Base-by-base conservation (phyloP, 2,329 filamentous ascomycete species). In the Microcyclospora pomicola region DNA sequence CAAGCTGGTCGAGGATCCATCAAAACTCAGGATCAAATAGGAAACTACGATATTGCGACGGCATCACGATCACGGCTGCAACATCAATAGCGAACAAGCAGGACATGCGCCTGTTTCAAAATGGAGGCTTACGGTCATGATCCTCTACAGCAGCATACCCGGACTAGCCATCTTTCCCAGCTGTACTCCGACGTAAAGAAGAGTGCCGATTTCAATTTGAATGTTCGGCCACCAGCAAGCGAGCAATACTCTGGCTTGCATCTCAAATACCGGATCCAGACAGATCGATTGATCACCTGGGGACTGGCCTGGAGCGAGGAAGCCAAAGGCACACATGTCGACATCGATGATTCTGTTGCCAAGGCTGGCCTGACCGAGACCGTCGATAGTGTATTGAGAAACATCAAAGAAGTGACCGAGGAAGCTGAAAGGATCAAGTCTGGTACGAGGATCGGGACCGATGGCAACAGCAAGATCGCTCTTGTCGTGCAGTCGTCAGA, bases 101-200 rank as follows among this genome's bases (percentile, higher is more conserved):
- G 19, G 24, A 29, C 40, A 36, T 39, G 34, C 34, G 30, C 28
- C n/a, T 33, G 30, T 33, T 5, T 9, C 30, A n/a, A n/a, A 9
- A 50, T 50, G 48, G 48, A 47, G 35, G 34, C 42, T 15, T 50
- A 47, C 42, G 38, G 46, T 30, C 40, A 37, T 31, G 37, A 43
- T 27, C 12, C 30, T 5, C 9, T n/a, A 6, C 44, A 40, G 13
- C 39, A 42, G 34, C 47, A 43, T 42, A 38, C 36, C 37, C 49
- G 51, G 28, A 47, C 45, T 10, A 51, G 46, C 32, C 48, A 51
- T 33, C 67, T 84, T 13, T 82, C 77, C 47, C 70, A 80, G 51
- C 73, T 87, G 40, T 87, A 87, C 58, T 80, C 81, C 49, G 82
- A 87, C 63, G 84, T 81, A 41, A 87, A 87, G 56, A 80, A 76